Conservation (phyloP, 1,139 yeast species). For the Spencermartinsiella ligniputridi region DNA sequence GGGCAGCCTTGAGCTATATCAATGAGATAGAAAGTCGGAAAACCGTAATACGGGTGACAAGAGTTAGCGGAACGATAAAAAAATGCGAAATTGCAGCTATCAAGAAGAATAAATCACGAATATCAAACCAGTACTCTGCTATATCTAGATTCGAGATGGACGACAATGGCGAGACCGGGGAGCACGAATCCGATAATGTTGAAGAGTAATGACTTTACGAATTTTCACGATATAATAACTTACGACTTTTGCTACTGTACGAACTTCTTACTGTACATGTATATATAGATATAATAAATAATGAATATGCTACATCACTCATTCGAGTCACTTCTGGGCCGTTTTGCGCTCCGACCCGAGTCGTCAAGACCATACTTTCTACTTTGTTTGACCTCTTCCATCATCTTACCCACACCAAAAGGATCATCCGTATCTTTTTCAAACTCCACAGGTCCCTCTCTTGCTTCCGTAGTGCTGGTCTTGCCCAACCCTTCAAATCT, state of each 20-base stretch:
- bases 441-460: constrained; percentile 50
- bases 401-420: constrained; percentile 22
- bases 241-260: neutral
- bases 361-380: constrained; percentile 19
- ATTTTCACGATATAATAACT: neutral
- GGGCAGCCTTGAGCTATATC: constrained; percentile 70
- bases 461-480: constrained; percentile 20
- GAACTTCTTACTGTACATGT: neutral
- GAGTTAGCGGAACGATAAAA: constrained; percentile 84
- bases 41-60: constrained; percentile 58
- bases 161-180: constrained; percentile 1
- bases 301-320: neutral
- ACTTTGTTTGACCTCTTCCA: constrained; percentile 25
- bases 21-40: constrained; percentile 47
- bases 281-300: neutral
- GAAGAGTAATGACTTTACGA: neutral
- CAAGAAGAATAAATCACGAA: constrained; percentile 34
- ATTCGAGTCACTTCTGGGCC: neutral
- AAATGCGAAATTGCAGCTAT: constrained; percentile 65
- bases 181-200: neutral
- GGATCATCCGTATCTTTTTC: constrained; percentile 39
- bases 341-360: neutral
- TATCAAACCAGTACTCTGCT: constrained; percentile 12
- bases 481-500: constrained; percentile 35
- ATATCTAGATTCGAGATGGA: neutral